Evolutionary conservation across 208 protist genomes (phyloP).

Genomic region (Phytomonas sp.): DNA sequence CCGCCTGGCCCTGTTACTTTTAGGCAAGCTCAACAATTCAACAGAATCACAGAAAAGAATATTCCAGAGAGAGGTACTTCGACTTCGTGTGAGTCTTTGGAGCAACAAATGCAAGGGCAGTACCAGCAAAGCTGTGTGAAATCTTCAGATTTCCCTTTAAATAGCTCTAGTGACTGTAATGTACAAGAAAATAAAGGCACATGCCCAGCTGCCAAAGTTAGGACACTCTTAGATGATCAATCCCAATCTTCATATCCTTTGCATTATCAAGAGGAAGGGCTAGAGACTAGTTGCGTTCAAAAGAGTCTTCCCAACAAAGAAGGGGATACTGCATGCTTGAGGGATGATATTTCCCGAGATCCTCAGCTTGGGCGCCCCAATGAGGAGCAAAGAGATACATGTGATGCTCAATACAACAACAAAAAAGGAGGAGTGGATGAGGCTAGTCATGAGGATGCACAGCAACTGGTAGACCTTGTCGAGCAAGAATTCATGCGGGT

Average conservation of each 20-base stretch:
- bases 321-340: not conserved
- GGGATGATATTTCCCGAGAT: not conserved
- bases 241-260: not conserved
- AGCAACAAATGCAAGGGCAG: not conserved
- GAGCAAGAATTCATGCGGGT: not conserved
- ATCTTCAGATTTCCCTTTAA: not conserved
- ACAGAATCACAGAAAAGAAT: not conserved
- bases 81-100: not conserved
- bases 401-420: not conserved
- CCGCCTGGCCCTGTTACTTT: not conserved
- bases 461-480: not conserved
- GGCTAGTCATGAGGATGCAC: not conserved
- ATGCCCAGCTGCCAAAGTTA: not conserved
- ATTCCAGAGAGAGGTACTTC: not conserved
- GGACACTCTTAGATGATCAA: not conserved
- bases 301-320: not conserved
- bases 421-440: not conserved
- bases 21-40: not conserved
- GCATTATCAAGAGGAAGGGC: not conserved
- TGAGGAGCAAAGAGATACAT: not conserved
- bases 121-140: not conserved
- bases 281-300: not conserved
- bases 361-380: not conserved
- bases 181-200: not conserved
- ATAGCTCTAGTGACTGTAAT: not conserved